Evolutionary conservation across 345 rosid species (phyloP).

Genomic region (Tarenaya hassleriana): DNA sequence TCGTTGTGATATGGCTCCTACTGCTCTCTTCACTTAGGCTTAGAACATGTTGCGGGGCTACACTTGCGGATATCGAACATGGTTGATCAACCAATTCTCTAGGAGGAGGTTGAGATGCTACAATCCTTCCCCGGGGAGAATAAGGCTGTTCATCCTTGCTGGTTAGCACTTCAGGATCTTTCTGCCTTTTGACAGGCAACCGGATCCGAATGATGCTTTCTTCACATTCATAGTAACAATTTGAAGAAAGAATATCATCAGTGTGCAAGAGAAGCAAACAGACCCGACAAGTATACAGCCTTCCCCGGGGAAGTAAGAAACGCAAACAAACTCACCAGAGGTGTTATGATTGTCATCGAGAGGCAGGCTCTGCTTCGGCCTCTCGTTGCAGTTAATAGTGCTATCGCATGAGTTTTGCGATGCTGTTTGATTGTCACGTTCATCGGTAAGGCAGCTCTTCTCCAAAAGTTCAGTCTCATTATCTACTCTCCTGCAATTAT

Average conservation of each 20-base stretch:
- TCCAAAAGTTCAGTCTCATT: slow-evolving; percentile 34
- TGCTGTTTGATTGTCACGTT: slow-evolving; percentile 45
- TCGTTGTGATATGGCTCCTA: not conserved
- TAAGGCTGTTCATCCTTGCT: slow-evolving; percentile 33
- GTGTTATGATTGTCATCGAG: slow-evolving; percentile 33
- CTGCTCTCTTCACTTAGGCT: slow-evolving; percentile 22
- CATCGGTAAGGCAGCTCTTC: slow-evolving; percentile 61
- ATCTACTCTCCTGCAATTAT: slow-evolving; percentile 24
- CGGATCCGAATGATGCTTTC: slow-evolving; percentile 45
- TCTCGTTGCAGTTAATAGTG: slow-evolving; percentile 32
- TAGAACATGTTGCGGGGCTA: slow-evolving; percentile 5
- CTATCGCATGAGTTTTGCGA: slow-evolving; percentile 30
- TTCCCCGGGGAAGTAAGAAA: slow-evolving; percentile 35
- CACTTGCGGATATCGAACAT: slow-evolving; percentile 23
- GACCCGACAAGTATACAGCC: slow-evolving; percentile 49
- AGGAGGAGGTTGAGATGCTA: slow-evolving; percentile 22
- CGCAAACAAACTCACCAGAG: slow-evolving; percentile 48
- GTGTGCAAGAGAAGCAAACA: slow-evolving; percentile 33
- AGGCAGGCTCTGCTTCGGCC: slow-evolving; percentile 29
- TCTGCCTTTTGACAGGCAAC: slow-evolving; percentile 45
- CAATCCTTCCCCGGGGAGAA: slow-evolving; percentile 24
- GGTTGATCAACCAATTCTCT: slow-evolving; percentile 23
- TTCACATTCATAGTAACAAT: slow-evolving; percentile 44
- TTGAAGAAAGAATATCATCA: slow-evolving; percentile 36
- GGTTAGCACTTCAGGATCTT: slow-evolving; percentile 41